These are phyloP conservation scores for Aspergillus quadrilineatus DNA, from an alignment of 2,329 filamentous ascomycete species.

Conservation along the genomic window DNA sequence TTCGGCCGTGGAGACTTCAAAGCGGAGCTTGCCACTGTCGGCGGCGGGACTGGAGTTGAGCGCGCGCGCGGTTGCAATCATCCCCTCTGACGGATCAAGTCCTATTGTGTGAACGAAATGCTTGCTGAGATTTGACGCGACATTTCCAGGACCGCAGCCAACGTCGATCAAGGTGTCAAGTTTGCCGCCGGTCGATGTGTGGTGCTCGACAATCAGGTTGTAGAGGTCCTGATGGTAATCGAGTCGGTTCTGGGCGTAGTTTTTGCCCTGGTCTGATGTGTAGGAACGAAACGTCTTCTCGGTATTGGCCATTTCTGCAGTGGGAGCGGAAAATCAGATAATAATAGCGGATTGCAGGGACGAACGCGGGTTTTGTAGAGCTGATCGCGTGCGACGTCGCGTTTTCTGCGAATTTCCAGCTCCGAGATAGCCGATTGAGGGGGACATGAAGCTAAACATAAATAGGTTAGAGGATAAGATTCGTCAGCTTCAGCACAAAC, in stretches of 20 bases:
- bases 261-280: conserved; percentile 28
- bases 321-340: neutral
- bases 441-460: neutral
- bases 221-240: conserved; percentile 55
- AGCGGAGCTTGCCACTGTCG: conserved; percentile 38
- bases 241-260: conserved; percentile 41
- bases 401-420: neutral
- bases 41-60: conserved; percentile 29
- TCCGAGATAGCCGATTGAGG: neutral
- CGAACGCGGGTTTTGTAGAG: neutral
- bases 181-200: conserved; percentile 48
- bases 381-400: neutral
- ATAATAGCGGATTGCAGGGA: neutral
- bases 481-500: neutral
- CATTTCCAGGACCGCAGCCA: conserved; percentile 58
- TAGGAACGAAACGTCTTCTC: conserved; percentile 24
- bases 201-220: conserved; percentile 47
- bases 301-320: neutral
- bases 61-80: conserved; percentile 51
- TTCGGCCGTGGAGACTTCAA: conserved; percentile 48
- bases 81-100: conserved; percentile 53
- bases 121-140: conserved; percentile 46
- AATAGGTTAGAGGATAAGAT: neutral
- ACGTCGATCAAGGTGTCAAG: conserved; percentile 52
- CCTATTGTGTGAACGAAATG: conserved; percentile 51